Percentiles rank a stretch among this genome's conserved stretches.
Conservation (phyloP, 1,284 basidiomycete genomes). For the Sphaerobolus stellatus region DNA sequence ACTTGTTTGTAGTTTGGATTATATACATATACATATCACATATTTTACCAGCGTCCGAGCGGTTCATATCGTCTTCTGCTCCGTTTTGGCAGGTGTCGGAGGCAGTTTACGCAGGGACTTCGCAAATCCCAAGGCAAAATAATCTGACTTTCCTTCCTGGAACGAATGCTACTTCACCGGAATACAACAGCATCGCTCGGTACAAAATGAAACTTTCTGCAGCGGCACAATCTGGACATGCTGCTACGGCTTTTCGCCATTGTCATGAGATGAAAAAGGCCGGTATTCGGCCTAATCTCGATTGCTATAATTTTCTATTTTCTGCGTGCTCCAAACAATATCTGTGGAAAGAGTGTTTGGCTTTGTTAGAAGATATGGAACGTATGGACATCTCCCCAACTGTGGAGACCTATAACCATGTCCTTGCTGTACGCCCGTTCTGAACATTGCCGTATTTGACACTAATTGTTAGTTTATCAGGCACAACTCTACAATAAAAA, state of each 20-base stretch:
- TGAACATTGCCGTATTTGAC: no score
- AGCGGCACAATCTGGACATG: slow-evolving; percentile 16
- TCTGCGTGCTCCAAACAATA: slow-evolving; percentile 42
- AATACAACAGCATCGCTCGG: no score
- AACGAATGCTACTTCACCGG: no score
- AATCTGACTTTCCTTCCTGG: no score
- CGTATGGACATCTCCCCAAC: slow-evolving; percentile 56
- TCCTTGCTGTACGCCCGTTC: slow-evolving; percentile 58
- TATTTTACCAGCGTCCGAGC: no score
- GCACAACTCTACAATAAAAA: slow-evolving; percentile 30
- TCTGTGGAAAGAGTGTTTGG: slow-evolving; percentile 55
- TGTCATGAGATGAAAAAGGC: slow-evolving; percentile 57
- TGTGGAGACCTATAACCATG: slow-evolving; percentile 57
- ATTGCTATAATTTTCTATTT: slow-evolving; percentile 58
- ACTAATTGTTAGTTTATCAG: no score
- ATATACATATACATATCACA: no score
- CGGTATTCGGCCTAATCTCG: slow-evolving; percentile 47
- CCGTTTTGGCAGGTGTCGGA: no score
- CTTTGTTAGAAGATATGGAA: slow-evolving; percentile 72
- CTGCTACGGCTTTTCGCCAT: slow-evolving; percentile 23
- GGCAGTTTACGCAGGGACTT: no score
- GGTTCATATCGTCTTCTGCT: no score
- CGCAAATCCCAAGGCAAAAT: no score
- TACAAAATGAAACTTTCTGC: slow-evolving; percentile 39
- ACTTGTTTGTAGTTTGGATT: no score